These are phyloP conservation scores for Fomitopsis palustris DNA, from an alignment of 1,284 basidiomycete genomes.

Conservation along the genomic window DNA sequence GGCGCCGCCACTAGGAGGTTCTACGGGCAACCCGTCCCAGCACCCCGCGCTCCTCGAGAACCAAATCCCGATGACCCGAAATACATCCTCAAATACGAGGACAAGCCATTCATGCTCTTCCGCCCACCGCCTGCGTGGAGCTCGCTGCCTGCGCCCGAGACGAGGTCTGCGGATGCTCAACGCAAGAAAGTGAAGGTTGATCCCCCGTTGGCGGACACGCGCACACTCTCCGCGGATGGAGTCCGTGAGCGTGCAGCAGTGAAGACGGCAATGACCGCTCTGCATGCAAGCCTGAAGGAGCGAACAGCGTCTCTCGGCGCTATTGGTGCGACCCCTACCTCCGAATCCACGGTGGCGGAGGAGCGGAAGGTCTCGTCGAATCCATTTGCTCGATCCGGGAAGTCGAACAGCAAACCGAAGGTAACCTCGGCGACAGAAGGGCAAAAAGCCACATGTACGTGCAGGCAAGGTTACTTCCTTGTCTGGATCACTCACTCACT, in stretches of 20 bases:
- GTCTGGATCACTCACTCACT: not conserved
- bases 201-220: not conserved
- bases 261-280: not conserved
- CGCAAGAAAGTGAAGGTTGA: not conserved
- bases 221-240: not conserved
- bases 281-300: not conserved
- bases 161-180: not conserved
- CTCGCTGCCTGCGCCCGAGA: conserved; percentile 10
- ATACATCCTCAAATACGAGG: not conserved
- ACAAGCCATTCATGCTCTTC: conserved; percentile 38
- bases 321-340: not conserved
- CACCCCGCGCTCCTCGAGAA: not conserved
- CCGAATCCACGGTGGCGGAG: not conserved
- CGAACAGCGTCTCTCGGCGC: not conserved
- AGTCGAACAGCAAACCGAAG: not conserved
- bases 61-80: not conserved
- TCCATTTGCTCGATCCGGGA: not conserved
- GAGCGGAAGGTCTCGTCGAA: not conserved
- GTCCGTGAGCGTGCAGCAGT: not conserved
- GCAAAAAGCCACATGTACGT: not conserved
- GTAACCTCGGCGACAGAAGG: not conserved
- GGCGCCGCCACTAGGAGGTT: not conserved
- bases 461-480: not conserved
- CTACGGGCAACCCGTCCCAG: not conserved
- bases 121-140: conserved; percentile 41